phyloP scores from a whole-genome alignment of 306 rosid species.

The Aeschynomene evenia region DNA sequence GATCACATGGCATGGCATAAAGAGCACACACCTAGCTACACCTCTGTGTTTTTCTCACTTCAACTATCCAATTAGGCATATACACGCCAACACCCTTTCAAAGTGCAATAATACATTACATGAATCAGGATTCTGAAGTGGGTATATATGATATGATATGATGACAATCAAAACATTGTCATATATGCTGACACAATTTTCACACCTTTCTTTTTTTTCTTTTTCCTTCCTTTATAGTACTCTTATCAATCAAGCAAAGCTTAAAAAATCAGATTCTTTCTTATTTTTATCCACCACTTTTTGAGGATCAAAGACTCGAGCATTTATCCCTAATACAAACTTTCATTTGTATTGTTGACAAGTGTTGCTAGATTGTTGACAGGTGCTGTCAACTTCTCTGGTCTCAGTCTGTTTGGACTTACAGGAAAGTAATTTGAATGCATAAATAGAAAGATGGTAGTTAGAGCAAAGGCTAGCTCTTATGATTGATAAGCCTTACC shows the following conservation, averaged over 20 bases:
- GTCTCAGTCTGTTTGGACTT: background rate
- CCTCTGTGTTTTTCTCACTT: background rate
- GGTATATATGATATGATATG: too few species aligned
- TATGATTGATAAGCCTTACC: background rate
- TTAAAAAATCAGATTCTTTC: conserved; percentile 22
- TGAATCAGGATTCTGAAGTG: conserved; percentile 19
- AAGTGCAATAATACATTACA: conserved; percentile 21
- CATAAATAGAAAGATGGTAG: background rate
- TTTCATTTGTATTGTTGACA: conserved; percentile 19
- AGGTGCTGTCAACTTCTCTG: background rate
- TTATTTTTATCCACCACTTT: conserved; percentile 14
- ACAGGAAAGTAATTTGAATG: conserved; percentile 10
- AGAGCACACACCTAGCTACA: too few species aligned
- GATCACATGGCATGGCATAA: conserved; percentile 32
- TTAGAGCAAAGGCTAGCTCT: background rate
- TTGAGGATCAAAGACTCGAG: background rate
- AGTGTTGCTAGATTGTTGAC: conserved; percentile 3
- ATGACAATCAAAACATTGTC: conserved; percentile 20
- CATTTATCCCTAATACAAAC: conserved; percentile 17
- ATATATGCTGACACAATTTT: conserved; percentile 26
- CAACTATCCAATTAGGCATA: background rate
- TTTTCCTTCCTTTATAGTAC: conserved; percentile 28
- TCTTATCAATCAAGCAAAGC: conserved; percentile 21
- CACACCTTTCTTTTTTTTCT: background rate
- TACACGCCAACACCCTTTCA: conserved; percentile 6